These are phyloP conservation scores for Ceratocystis ficicola DNA, from an alignment of 2,329 filamentous ascomycete species.

Conservation along the genomic window DNA sequence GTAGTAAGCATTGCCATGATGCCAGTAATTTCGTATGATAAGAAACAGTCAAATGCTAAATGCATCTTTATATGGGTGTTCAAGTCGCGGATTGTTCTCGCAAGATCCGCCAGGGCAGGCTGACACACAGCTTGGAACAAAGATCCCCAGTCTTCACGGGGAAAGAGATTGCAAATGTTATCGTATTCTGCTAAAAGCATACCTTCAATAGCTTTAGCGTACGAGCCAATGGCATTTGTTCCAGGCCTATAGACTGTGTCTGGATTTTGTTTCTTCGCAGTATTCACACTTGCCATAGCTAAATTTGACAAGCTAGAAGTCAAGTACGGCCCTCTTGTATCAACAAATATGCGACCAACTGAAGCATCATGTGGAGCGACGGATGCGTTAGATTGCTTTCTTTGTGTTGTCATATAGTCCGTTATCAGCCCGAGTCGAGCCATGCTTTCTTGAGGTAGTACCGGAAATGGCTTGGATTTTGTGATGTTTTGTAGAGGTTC, in stretches of 20 bases:
- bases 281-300: conserved; percentile 72
- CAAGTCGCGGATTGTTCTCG: conserved; percentile 73
- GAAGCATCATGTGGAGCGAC: conserved; percentile 48
- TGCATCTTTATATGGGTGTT: conserved; percentile 82
- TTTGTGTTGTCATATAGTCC: conserved; percentile 55
- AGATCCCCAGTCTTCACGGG: conserved; percentile 68
- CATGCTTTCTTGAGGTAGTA: conserved; percentile 62
- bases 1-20: conserved; percentile 71
- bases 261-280: conserved; percentile 65
- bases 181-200: conserved; percentile 83
- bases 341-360: conserved; percentile 71
- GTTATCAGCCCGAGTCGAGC: conserved; percentile 70
- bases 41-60: conserved; percentile 78
- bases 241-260: conserved; percentile 78
- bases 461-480: conserved; percentile 75
- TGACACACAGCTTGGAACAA: conserved; percentile 72
- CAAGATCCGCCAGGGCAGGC: conserved; percentile 65
- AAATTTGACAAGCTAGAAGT: conserved; percentile 70
- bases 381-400: conserved; percentile 33
- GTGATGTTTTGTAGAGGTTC: conserved; percentile 89
- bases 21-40: conserved; percentile 91
- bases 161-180: conserved; percentile 77
- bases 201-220: conserved; percentile 75
- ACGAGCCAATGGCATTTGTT: conserved; percentile 82
- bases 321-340: conserved; percentile 79